Conservation (phyloP, 2,329 filamentous ascomycete genomes). For the Curvularia eragrostidis region DNA sequence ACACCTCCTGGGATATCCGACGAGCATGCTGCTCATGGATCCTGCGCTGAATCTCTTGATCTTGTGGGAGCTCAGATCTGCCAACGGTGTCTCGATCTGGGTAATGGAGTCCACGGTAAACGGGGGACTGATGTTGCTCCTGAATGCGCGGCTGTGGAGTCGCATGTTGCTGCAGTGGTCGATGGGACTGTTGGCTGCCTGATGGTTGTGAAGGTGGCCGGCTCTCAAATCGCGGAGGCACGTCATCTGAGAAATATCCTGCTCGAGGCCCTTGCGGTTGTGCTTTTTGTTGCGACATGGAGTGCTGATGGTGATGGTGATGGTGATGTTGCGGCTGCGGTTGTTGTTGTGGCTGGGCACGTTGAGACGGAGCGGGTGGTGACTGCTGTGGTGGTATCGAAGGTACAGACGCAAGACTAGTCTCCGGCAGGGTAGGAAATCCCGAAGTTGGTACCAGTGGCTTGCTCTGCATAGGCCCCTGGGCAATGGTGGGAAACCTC, state of each 20-base stretch:
- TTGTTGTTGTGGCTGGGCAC: slow-evolving; percentile 29
- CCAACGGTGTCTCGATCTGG: slow-evolving; percentile 37
- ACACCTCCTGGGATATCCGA: slow-evolving; percentile 42
- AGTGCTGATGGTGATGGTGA: slow-evolving; percentile 33
- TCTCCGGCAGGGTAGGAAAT: slow-evolving; percentile 35
- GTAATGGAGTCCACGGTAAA: slow-evolving; percentile 34
- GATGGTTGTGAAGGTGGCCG: slow-evolving; percentile 41
- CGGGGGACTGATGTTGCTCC: slow-evolving; percentile 37
- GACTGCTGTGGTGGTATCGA: slow-evolving; percentile 41
- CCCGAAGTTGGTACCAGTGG: slow-evolving; percentile 31
- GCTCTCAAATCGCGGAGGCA: slow-evolving; percentile 36
- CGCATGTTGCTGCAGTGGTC: slow-evolving; percentile 38
- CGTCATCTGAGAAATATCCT: slow-evolving; percentile 48
- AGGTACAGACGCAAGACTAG: slow-evolving; percentile 37
- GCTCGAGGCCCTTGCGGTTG: slow-evolving; percentile 41
- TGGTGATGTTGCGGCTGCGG: slow-evolving; percentile 9
- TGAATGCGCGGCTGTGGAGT: slow-evolving; percentile 35
- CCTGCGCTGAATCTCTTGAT: slow-evolving; percentile 40
- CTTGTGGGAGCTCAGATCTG: slow-evolving; percentile 40
- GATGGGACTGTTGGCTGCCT: slow-evolving; percentile 26
- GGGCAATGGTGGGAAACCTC: slow-evolving; percentile 43
- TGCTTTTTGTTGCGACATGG: slow-evolving; percentile 38
- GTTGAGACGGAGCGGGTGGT: slow-evolving; percentile 34
- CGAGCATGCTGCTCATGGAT: slow-evolving; percentile 38
- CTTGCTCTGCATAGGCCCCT: slow-evolving; percentile 42